Evolutionary conservation across 306 rosid species (phyloP).

Genomic region (Boehmeria nivea): DNA sequence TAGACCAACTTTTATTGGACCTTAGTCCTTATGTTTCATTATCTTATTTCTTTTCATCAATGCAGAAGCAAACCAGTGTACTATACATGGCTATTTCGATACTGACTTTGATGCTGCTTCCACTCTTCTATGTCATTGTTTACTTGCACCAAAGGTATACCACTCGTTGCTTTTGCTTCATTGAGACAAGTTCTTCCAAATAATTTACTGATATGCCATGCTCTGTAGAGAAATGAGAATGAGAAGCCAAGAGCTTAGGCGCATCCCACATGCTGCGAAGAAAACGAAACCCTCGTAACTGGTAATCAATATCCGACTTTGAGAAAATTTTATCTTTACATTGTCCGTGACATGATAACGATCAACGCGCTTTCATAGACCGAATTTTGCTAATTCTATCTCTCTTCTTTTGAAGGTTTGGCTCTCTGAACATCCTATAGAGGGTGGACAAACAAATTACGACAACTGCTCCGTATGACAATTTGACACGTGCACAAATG

Average conservation of each 20-base stretch:
- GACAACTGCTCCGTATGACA: too few relatives aligned
- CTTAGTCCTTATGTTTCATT: not conserved
- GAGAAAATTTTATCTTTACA: too few relatives aligned
- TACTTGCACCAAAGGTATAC: slow-evolving; percentile 72
- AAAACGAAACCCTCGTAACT: slow-evolving; percentile 58
- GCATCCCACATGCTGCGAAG: slow-evolving; percentile 55
- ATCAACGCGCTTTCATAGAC: too few relatives aligned
- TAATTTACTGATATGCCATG: slow-evolving; percentile 18
- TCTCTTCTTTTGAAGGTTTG: too few relatives aligned
- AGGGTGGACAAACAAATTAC: too few relatives aligned
- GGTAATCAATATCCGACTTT: slow-evolving; percentile 22
- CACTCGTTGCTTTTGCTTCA: slow-evolving; percentile 12
- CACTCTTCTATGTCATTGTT: slow-evolving; percentile 77
- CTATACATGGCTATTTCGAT: slow-evolving; percentile 67
- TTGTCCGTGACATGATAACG: too few relatives aligned
- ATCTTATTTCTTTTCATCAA: slow-evolving; percentile 10
- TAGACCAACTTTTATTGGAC: too few relatives aligned
- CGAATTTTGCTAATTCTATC: too few relatives aligned
- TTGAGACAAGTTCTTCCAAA: slow-evolving; percentile 3
- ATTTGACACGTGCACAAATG: too few relatives aligned
- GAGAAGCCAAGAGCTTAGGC: slow-evolving; percentile 68
- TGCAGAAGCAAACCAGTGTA: slow-evolving; percentile 61
- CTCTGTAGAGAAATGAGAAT: slow-evolving; percentile 60
- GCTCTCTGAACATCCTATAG: too few relatives aligned
- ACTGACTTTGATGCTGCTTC: slow-evolving; percentile 84